Evolutionary conservation across 805 yeast species (phyloP), one percentile per base, ranked within the genome.

Genomic region (Kuraishia hungarica): DNA sequence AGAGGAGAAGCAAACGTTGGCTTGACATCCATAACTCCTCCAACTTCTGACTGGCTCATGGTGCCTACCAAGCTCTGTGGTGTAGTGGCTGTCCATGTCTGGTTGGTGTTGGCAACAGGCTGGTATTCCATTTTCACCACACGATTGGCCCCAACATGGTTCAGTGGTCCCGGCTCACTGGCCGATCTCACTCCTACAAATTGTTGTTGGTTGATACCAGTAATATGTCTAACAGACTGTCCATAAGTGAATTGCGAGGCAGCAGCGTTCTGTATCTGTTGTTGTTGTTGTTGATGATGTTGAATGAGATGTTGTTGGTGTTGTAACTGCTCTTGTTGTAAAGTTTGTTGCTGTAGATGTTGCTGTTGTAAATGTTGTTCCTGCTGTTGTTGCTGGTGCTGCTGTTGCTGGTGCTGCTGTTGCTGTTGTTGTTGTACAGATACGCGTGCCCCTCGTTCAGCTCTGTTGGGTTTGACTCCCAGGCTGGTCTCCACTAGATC

Each of bases 321-420:
- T 17, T 35, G 43, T 35, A 15, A 35, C 29, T 26, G 29, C 29
- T 26, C 4, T 13, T 35, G 43, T 35, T 10, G 43, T 6, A 15
- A 15, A 28, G 35, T 28, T 28, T n/a, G 35, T 28, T 28, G 35
- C 35, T 28, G 35, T 28, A 11, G 11, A 28, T 28, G 11, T 28
- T 28, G 53, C 53, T 21, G 54, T 20, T 39, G 51, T 11, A 43
- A 28, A 22, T 52, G 54, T 43, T 52, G 54, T 19, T 48, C 52
- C 35, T 52, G 48, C 43, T 51, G 54, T 39, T 22, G 53, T 43
- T 51, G 56, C 39, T 51, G 56, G 6, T 50, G 51, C 22, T 53
- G 56, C 28, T 47, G 56, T 51, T 39, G 54, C n/a, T 54, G 56
- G 20, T 50, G 56, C 20, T 54, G 56, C 26, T 26, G 53, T 20